Conservation (phyloP, 139 green algal species). For the Choricystis sp. region DNA sequence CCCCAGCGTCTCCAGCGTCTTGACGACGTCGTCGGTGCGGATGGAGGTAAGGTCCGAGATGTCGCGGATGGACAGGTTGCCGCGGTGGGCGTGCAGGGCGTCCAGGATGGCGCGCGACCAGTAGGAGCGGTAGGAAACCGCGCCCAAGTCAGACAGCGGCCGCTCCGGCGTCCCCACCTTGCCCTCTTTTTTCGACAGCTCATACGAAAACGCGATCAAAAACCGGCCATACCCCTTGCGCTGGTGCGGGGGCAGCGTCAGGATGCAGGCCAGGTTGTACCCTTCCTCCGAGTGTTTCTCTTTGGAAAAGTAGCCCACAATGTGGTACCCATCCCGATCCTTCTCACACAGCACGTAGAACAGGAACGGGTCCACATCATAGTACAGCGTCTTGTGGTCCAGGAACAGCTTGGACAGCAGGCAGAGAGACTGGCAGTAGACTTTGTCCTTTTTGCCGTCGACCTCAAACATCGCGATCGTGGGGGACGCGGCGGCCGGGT, state of each 20-base stretch:
- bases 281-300: constrained; percentile 74
- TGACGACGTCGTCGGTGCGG: constrained; percentile 84
- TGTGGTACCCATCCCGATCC: constrained; percentile 81
- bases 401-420: constrained; percentile 98
- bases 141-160: constrained; percentile 88
- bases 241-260: constrained; percentile 94
- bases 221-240: constrained; percentile 97
- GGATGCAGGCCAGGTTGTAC: constrained; percentile 99
- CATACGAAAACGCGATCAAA: constrained; percentile 95
- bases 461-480: constrained; percentile 57
- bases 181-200: constrained; percentile 89
- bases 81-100: constrained; percentile 53
- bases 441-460: constrained; percentile 62
- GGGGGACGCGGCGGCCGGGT: constrained; percentile 30
- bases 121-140: constrained; percentile 83
- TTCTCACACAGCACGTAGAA: constrained; percentile 98
- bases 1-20: constrained; percentile 64
- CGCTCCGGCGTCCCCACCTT: constrained; percentile 87
- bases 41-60: constrained; percentile 79
- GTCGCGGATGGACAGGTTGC: constrained; percentile 79
- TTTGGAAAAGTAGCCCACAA: constrained; percentile 88
- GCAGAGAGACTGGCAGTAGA: constrained; percentile 88
- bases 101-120: constrained; percentile 86
- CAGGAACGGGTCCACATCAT: constrained; percentile 98
- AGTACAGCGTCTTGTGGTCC: constrained; percentile 99